Evolutionary conservation across 202 grass and related monocot species (phyloP).

Genomic region (Dendrocalamus latiflorus): DNA sequence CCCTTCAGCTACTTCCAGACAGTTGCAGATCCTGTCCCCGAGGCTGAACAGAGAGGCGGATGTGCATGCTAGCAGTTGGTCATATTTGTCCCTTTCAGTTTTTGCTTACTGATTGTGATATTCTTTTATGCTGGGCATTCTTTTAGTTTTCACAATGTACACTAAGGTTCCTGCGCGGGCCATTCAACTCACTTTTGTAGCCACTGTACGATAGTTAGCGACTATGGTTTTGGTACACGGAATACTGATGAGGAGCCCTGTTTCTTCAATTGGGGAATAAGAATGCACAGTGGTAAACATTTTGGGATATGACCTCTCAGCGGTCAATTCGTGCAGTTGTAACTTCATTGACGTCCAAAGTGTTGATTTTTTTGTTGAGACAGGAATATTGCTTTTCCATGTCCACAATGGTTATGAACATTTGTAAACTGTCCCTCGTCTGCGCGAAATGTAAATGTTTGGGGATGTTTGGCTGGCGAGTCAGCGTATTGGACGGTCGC

Average conservation of each 20-base stretch:
- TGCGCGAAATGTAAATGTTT: background rate
- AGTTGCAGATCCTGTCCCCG: constrained; percentile 51
- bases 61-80: constrained; percentile 82
- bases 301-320: constrained; percentile 1
- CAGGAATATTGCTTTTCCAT: background rate
- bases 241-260: background rate
- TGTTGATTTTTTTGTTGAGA: constrained; percentile 1
- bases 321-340: background rate
- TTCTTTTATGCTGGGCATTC: constrained; percentile 45
- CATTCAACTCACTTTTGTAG: constrained; percentile 27
- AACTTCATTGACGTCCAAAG: background rate
- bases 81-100: constrained; percentile 18
- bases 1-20: constrained; percentile 80
- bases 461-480: background rate
- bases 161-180: constrained; percentile 26
- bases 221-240: constrained; percentile 4
- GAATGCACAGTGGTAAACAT: constrained; percentile 2
- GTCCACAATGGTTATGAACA: background rate
- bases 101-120: constrained; percentile 47
- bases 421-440: background rate
- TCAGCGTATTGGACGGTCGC: background rate
- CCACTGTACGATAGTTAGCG: constrained; percentile 35
- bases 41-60: constrained; percentile 69
- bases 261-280: constrained; percentile 44
- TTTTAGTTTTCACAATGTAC: constrained; percentile 34